Evolutionary conservation across 805 yeast genomes (phyloP).

Genomic region (Candida qinlingensis): DNA sequence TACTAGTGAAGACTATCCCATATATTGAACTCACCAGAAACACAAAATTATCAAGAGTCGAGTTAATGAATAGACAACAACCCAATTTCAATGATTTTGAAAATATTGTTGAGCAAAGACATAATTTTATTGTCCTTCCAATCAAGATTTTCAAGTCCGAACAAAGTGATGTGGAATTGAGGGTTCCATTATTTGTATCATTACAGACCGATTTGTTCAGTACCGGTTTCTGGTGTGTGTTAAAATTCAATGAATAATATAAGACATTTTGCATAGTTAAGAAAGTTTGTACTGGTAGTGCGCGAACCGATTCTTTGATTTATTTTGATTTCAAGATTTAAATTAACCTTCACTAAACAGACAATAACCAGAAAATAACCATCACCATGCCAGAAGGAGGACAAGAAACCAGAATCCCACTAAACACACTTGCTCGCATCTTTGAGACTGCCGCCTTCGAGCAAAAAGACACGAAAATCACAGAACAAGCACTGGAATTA

Average conservation of each 20-base stretch:
- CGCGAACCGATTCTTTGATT: background rate
- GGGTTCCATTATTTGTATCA: slow-evolving; percentile 23
- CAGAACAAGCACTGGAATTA: slow-evolving; percentile 42
- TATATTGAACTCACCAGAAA: slow-evolving; percentile 23
- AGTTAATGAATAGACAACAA: slow-evolving; percentile 23
- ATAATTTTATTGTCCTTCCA: slow-evolving; percentile 28
- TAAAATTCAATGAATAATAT: slow-evolving; percentile 3
- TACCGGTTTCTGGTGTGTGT: slow-evolving; percentile 21
- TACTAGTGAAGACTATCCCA: slow-evolving; percentile 24
- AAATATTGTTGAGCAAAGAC: slow-evolving; percentile 18
- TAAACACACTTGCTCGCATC: slow-evolving; percentile 42
- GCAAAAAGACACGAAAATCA: slow-evolving; percentile 39
- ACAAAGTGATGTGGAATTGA: background rate
- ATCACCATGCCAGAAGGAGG: background rate
- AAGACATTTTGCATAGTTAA: no score
- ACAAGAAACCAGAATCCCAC: slow-evolving; percentile 15
- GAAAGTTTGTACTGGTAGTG: no score
- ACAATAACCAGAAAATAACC: background rate
- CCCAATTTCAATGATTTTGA: slow-evolving; percentile 8
- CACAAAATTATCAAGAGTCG: slow-evolving; percentile 27
- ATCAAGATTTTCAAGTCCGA: slow-evolving; percentile 10
- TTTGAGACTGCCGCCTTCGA: slow-evolving; percentile 48
- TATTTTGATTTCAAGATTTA: background rate
- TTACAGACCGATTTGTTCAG: slow-evolving; percentile 12
- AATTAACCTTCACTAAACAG: background rate